Conservation (phyloP, 2,329 filamentous ascomycete genomes). For the Teratosphaeria nubilosa region DNA sequence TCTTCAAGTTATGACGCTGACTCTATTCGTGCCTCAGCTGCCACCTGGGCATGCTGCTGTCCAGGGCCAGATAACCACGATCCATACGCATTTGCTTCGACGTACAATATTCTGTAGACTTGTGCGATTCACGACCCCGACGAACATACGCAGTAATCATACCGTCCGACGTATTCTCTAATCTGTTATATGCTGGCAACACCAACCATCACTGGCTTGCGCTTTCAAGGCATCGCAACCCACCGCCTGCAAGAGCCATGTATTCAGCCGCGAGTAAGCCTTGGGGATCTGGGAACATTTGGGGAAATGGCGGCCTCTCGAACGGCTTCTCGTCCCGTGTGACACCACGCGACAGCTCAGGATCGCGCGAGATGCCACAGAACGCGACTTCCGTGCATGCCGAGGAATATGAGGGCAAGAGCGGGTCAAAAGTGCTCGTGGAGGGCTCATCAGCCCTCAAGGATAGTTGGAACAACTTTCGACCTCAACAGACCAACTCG, state of each 20-base stretch:
- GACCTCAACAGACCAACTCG: not conserved
- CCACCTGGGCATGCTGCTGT: not conserved
- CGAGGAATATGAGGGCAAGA: conserved; percentile 43
- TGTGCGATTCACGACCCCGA: not conserved
- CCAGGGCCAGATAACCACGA: not conserved
- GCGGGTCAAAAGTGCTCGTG: conserved; percentile 60
- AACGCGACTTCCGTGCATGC: conserved; percentile 12
- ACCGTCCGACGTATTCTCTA: not conserved
- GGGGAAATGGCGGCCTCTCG: conserved; percentile 14
- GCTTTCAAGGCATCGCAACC: not conserved
- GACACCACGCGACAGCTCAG: conserved; percentile 15
- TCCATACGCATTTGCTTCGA: not conserved
- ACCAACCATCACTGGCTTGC: not conserved
- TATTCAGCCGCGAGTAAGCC: conserved; percentile 6
- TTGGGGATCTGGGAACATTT: conserved; percentile 21
- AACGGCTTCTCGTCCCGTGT: conserved; percentile 12
- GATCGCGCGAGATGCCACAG: conserved; percentile 13
- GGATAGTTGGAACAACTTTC: conserved; percentile 39
- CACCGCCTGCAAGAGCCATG: conserved; percentile 7
- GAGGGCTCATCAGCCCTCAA: conserved; percentile 56
- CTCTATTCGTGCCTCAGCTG: not conserved
- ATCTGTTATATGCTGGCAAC: not conserved
- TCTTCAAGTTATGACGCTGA: not conserved
- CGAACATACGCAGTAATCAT: not conserved
- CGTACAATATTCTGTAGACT: not conserved